Percentiles rank a stretch among this genome's conserved stretches.
Evolutionary conservation across 768 basidiomycete genomes (phyloP).

Genomic region (Kwoniella sp.): DNA sequence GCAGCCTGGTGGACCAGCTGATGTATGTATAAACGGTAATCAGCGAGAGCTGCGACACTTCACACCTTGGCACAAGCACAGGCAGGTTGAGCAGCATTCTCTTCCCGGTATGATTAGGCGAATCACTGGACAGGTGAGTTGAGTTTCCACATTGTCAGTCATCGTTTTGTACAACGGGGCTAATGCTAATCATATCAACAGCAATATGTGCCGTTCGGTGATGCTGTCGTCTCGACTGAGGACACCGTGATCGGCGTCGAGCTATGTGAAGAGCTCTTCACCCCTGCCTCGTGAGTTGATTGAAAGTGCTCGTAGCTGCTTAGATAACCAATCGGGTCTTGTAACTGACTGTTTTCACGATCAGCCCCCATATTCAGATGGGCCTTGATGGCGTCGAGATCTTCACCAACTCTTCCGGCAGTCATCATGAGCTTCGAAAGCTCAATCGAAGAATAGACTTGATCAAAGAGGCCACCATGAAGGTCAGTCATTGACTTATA

Average conservation of each 20-base stretch:
- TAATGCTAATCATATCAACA: slow-evolving; percentile 49
- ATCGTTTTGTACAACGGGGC: not conserved
- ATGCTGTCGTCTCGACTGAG: slow-evolving; percentile 85
- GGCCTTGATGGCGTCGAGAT: slow-evolving; percentile 98
- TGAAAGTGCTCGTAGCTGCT: slow-evolving; percentile 4
- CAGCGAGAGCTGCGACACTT: slow-evolving; percentile 64
- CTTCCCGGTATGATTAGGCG: slow-evolving; percentile 85
- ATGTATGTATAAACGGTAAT: not conserved
- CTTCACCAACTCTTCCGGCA: slow-evolving; percentile 97
- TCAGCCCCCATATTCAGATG: slow-evolving; percentile 94
- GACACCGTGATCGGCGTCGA: slow-evolving; percentile 98
- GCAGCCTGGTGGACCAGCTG: not conserved
- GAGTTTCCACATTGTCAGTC: not conserved
- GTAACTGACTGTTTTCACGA: too few relatives aligned
- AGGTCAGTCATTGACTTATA: slow-evolving; percentile 61
- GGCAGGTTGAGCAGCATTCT: slow-evolving; percentile 86
- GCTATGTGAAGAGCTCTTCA: slow-evolving; percentile 96
- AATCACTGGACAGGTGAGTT: slow-evolving; percentile 79
- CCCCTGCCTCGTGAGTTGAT: slow-evolving; percentile 76
- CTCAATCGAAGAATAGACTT: slow-evolving; percentile 86
- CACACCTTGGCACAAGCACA: slow-evolving; percentile 90
- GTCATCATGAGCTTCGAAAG: slow-evolving; percentile 98
- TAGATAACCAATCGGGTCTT: too few relatives aligned
- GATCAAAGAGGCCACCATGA: slow-evolving; percentile 94
- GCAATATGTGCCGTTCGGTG: slow-evolving; percentile 91